Percentiles rank a stretch among this genome's conserved stretches.
These are phyloP conservation scores for Myotisia sp. DNA, from an alignment of 2,329 filamentous ascomycete species.

Conservation along the genomic window DNA sequence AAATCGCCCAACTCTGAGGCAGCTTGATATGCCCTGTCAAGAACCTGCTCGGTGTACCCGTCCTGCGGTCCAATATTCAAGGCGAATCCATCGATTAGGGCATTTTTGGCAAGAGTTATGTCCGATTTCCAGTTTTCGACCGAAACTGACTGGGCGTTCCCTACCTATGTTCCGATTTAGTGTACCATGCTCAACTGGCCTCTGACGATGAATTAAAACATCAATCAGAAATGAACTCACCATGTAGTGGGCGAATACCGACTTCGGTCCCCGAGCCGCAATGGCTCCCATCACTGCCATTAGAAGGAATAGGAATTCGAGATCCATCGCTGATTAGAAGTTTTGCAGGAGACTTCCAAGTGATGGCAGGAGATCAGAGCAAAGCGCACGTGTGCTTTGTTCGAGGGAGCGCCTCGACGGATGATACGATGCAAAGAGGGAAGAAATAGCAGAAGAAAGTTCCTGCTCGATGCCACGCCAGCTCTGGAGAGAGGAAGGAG, in stretches of 20 bases:
- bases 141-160: slow-evolving; percentile 11
- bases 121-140: slow-evolving; percentile 12
- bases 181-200: slow-evolving; percentile 27
- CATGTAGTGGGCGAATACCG: slow-evolving; percentile 25
- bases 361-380: no score
- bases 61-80: slow-evolving; percentile 22
- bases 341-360: no score
- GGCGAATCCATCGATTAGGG: slow-evolving; percentile 14
- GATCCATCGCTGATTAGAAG: no score
- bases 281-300: slow-evolving; percentile 5
- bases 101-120: slow-evolving; percentile 11
- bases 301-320: slow-evolving; percentile 12
- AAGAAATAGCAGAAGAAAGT: no score
- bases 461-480: no score
- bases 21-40: slow-evolving; percentile 18
- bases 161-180: slow-evolving; percentile 6
- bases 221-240: slow-evolving; percentile 29
- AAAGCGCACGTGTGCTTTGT: no score
- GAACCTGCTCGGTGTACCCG: slow-evolving; percentile 17
- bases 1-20: slow-evolving; percentile 20
- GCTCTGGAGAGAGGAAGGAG: no score
- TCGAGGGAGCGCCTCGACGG: no score
- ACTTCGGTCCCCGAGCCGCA: slow-evolving; percentile 14
- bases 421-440: no score
- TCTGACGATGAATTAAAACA: slow-evolving; percentile 30